These are phyloP conservation scores for Flaveria bidentis DNA, from an alignment of 129 eudicot genomes.

Conservation along the genomic window DNA sequence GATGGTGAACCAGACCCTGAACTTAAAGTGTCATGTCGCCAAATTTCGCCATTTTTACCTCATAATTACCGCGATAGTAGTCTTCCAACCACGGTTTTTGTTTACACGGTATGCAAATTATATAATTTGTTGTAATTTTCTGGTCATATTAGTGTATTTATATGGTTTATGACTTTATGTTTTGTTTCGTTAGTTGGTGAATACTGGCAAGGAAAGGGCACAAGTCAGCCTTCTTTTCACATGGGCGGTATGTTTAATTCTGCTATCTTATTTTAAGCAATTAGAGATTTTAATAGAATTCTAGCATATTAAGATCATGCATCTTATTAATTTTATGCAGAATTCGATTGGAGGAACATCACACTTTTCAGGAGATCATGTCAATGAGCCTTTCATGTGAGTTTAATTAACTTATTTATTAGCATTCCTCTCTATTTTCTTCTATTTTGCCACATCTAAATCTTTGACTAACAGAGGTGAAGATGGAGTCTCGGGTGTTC, in stretches of 20 bases:
- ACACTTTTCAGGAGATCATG: slow-evolving; percentile 91
- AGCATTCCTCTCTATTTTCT: not conserved
- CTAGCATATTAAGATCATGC: not conserved
- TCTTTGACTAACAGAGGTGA: slow-evolving; percentile 55
- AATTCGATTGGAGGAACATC: slow-evolving; percentile 94
- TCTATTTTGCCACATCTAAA: not conserved
- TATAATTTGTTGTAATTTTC: not conserved
- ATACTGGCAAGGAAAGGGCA: slow-evolving; percentile 96
- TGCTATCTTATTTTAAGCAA: not conserved
- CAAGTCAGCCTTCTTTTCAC: slow-evolving; percentile 94
- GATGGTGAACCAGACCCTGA: slow-evolving; percentile 99
- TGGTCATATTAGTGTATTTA: slow-evolving; percentile 11
- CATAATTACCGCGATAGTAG: slow-evolving; percentile 95
- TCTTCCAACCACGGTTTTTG: slow-evolving; percentile 93
- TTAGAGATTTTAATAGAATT: not conserved
- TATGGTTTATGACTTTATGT: not conserved
- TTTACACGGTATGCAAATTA: slow-evolving; percentile 67
- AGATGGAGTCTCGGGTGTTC: slow-evolving; percentile 96
- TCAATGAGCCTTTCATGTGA: slow-evolving; percentile 88
- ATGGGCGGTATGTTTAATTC: slow-evolving; percentile 77
- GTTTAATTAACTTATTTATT: slow-evolving; percentile 26
- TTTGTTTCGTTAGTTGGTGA: slow-evolving; percentile 65
- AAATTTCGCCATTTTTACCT: slow-evolving; percentile 96
- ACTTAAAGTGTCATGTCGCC: slow-evolving; percentile 88
- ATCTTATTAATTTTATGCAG: slow-evolving; percentile 35